Evolutionary conservation across 768 basidiomycete genomes (phyloP).

Genomic region (Psilocybe subaeruginosa): DNA sequence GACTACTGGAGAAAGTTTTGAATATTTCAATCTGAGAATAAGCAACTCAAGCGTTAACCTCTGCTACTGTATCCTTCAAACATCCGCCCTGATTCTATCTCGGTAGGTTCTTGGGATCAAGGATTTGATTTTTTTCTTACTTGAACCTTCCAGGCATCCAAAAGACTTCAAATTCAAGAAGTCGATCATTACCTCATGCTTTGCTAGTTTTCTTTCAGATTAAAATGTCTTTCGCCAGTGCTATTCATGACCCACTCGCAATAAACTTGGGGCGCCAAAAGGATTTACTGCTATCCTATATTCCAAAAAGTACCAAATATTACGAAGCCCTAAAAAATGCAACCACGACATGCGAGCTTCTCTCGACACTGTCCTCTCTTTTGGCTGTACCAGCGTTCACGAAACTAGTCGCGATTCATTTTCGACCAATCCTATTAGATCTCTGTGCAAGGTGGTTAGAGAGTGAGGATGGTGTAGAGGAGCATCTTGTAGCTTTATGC

Average conservation of each 20-base stretch:
- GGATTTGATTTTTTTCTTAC: too few relatives aligned
- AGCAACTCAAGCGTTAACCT: neutral
- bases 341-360: constrained; percentile 42
- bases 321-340: constrained; percentile 38
- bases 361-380: constrained; percentile 60
- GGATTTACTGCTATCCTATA: constrained; percentile 41
- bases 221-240: constrained; percentile 29
- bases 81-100: neutral
- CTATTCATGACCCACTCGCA: constrained; percentile 57
- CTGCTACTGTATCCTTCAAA: neutral
- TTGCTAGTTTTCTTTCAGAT: constrained; percentile 12
- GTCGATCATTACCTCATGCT: constrained; percentile 4
- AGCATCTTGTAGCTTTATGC: constrained; percentile 55
- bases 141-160: neutral
- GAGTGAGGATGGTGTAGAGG: constrained; percentile 48
- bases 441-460: constrained; percentile 82
- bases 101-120: neutral
- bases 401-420: constrained; percentile 59
- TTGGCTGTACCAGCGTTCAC: constrained; percentile 69
- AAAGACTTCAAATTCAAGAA: constrained; percentile 9
- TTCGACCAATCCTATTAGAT: constrained; percentile 79
- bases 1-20: neutral
- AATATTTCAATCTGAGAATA: neutral
- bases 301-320: constrained; percentile 47
- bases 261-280: constrained; percentile 63